A percentile compares a stretch with the other conserved stretches of the same genome.
Conservation (phyloP, 768 basidiomycete species). For the Tricholoma sp. region DNA sequence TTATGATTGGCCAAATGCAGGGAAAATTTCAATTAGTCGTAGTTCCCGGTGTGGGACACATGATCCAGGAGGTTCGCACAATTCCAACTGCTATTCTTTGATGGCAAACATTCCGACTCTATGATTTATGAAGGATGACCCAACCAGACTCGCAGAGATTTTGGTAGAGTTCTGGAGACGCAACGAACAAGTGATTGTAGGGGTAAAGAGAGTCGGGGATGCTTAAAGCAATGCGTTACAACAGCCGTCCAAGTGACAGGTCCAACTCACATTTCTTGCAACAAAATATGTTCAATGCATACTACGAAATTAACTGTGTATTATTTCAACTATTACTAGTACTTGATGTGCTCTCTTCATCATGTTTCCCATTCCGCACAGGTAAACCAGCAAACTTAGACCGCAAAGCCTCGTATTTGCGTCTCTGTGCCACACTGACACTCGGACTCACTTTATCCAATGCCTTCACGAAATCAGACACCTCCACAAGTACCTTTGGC, state of each 20-base stretch:
- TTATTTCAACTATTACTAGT: slow-evolving; percentile 6
- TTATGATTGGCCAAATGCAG: slow-evolving; percentile 97
- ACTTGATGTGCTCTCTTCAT: slow-evolving; percentile 30
- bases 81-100: slow-evolving; percentile 1
- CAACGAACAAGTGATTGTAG: slow-evolving; percentile 67
- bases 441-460: slow-evolving; percentile 82
- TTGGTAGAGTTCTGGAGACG: slow-evolving; percentile 88
- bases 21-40: slow-evolving; percentile 95
- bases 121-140: slow-evolving; percentile 69
- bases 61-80: slow-evolving; percentile 80
- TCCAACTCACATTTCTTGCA: neutral
- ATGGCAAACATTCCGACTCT: neutral
- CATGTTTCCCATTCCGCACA: slow-evolving; percentile 42
- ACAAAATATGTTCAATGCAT: neutral
- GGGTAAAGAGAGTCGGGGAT: slow-evolving; percentile 58
- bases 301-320: too few relatives aligned
- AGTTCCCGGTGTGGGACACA: slow-evolving; percentile 83
- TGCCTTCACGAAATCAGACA: slow-evolving; percentile 70
- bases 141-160: slow-evolving; percentile 71
- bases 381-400: slow-evolving; percentile 82
- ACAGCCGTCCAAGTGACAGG: too few relatives aligned
- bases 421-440: slow-evolving; percentile 74
- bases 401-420: slow-evolving; percentile 76
- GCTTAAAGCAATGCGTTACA: slow-evolving; percentile 4
- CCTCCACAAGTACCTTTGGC: slow-evolving; percentile 42